Evolutionary conservation across 129 eudicot genomes (phyloP), one percentile per base, ranked within the genome.

Genomic region (Flaveria sonorensis): DNA sequence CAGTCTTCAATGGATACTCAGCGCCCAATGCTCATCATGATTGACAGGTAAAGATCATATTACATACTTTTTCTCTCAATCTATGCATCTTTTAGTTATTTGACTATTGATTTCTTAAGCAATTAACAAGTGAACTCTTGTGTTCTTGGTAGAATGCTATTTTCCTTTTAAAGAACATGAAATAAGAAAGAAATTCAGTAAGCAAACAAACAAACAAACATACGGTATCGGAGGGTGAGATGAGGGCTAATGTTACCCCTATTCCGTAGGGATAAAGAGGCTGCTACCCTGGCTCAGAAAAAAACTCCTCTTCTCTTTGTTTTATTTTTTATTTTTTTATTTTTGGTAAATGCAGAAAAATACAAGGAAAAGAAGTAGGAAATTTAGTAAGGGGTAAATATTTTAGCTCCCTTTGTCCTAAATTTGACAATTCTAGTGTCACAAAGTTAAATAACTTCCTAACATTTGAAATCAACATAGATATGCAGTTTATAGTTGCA

Each of bases 21-120:
- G 61, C 84, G 21, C 18, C 89, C 96, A 15, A 87, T 95, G 90
- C 82, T 95, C 76, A 68, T 89, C 73, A 73, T 91, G 86, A 86
- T 91, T 21, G 97, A 95, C 46, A 89, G 99, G 98, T 93, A 83
- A 43, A 48, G 42, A 40, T 68, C 13, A 63, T 36, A 48, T 28
- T 24, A 2, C 26, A 45, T 70, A 55, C 2, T 7, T 13, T 24
- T 74, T 4, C 16, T 21, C 60, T 46, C 16, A 47, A 21, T 24
- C 6, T 21, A 14, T 16, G 0, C 4, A 2, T 51, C 16, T 72
- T 45, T 62, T 75, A 45, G 30, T 39, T 72, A n/a, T 30, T 52
- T 36, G 14, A 11, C 18, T 70, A 48, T 70, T 48, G 6, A 7
- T 39, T 21, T 66, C 26, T 2, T 40, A 18, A 36, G 71, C 6